These are phyloP conservation scores for Adiantum capillusveneris DNA, from an alignment of 75 land plant species.

Conservation along the genomic window DNA sequence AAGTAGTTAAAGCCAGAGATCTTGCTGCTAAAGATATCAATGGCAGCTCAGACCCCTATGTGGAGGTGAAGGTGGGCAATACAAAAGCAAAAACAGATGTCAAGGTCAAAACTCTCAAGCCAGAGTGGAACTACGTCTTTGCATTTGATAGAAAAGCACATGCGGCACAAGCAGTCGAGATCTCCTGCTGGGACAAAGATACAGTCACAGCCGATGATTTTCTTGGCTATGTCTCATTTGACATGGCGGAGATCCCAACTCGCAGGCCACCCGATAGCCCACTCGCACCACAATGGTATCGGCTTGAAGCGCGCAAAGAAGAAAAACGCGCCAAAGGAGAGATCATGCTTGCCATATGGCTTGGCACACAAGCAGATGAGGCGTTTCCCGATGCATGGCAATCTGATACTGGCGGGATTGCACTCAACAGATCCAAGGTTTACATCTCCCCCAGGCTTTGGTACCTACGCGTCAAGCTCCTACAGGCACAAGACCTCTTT, in stretches of 20 bases:
- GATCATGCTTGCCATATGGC: conserved; percentile 80
- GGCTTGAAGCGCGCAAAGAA: conserved; percentile 45
- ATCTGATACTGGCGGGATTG: conserved; percentile 46
- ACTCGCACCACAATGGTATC: conserved; percentile 81
- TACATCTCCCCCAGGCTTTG: conserved; percentile 77
- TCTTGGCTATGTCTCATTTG: conserved; percentile 72
- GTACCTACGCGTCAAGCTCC: conserved; percentile 55
- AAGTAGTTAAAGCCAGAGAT: conserved; percentile 72
- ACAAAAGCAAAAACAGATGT: conserved; percentile 47
- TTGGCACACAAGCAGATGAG: conserved; percentile 86
- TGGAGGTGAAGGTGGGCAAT: conserved; percentile 58
- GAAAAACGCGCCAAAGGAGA: conserved; percentile 31
- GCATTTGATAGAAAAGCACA: conserved; percentile 35
- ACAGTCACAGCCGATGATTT: conserved; percentile 31
- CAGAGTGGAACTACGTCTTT: conserved; percentile 64
- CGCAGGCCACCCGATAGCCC: conserved; percentile 79
- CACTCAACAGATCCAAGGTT: conserved; percentile 46
- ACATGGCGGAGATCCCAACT: conserved; percentile 51
- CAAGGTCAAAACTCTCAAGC: conserved; percentile 44
- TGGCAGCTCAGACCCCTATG: conserved; percentile 68
- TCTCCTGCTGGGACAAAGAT: conserved; percentile 53
- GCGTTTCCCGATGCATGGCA: conserved; percentile 72
- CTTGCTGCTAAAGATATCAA: conserved; percentile 63
- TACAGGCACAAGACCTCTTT: conserved; percentile 68
- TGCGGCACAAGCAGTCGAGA: conserved; percentile 31